Evolutionary conservation across 1,139 yeast species (phyloP), one percentile per base, ranked within the genome.

Genomic region (Zygosaccharomyces sapae): DNA sequence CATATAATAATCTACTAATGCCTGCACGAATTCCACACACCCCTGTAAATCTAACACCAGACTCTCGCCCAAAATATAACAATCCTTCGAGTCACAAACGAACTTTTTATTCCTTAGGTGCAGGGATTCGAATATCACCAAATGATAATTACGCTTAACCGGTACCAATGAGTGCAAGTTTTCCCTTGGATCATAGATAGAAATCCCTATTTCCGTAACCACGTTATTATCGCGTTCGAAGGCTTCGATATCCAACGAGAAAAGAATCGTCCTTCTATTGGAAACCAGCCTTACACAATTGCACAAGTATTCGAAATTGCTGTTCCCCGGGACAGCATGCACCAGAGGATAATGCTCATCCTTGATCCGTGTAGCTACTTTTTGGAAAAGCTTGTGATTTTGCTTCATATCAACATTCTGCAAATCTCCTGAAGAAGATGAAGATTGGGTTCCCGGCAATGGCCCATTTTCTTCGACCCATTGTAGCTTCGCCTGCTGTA

Each of bases 191-290:
- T 83, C 86, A 60, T 78, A 83, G 4, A 84, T 74, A 2, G 86
- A 72, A 2, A 85, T 66, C 2, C 94, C 94, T 42, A 84, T 74
- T 61, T 85, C 94, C 0, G 87, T 83, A 19, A 84, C 70, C 8
- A 67, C 52, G 13, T 67, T 56, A 7, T 66, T 69, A 50, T 74
- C 64, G 13, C 65, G 57, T 57, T 85, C 94, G 70, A 71, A 81
- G 3, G 85, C 83, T 61, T 85, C 92, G 8, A 83, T 70, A 61
- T 85, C 92, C 18, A 85, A 65, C 18, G 81, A 74, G 41, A 82
- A 68, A 16, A 81, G 67, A 0, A 72, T 70, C 31, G 70, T 62
- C 25, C 66, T 58, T 19, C 62, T 62, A 4, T 55, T 41, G 38
- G 66, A 63, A 16, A 67, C 53, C 3, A 50, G 35, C 6, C 53